Base-by-base conservation (phyloP, 768 basidiomycete genomes). In the Leccinum ochraceum region DNA sequence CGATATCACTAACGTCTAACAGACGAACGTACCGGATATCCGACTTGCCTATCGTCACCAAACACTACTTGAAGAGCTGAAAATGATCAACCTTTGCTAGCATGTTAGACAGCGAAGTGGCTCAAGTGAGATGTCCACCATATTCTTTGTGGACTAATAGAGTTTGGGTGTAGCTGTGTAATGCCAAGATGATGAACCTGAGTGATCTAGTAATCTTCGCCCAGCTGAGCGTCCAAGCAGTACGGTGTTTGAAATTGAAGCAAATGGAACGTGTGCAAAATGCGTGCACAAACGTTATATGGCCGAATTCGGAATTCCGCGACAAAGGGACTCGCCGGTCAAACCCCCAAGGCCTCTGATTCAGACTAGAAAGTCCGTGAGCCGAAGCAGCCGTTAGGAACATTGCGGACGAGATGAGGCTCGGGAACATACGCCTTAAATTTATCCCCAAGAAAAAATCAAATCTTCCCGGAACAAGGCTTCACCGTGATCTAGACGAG, bases 1-100 rank as follows among this genome's bases (percentile, higher is more conserved):
- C 44, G 58, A 26, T 48, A 61, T 26, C 53, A 64, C 30, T 58
- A 56, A 62, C 32, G 53, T 2, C 32, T 9, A 26, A 22, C 59
- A 95, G 94, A 98, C 97, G n/a, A 98, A 99, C 66, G 95, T 99
- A 6, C 97, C 97, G 2, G 86, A 97, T 67, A 87, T 88, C 59
- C 86, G 97, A 30, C 80, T 98, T 42, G 86, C 86, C n/a, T 98
- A 91, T 74, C 82, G 97, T n/a, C 88, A 95, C 61, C 85, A 88
- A 65, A 98, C 96, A 1, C 79, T 99, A 37, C 67, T 92, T 57
- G 93, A 92, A 58, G 97, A 98, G 73, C 78, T 97, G 52, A 81
- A 81, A 28, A 82, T 91, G 83, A 85, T 93, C 61, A 73, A 76
- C 9, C 72, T 74, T 11, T 58, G 55, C 54, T 60, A 58, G 57